Base-by-base conservation (phyloP, 805 yeast genomes). In the Zygosaccharomyces pseudorouxii region DNA sequence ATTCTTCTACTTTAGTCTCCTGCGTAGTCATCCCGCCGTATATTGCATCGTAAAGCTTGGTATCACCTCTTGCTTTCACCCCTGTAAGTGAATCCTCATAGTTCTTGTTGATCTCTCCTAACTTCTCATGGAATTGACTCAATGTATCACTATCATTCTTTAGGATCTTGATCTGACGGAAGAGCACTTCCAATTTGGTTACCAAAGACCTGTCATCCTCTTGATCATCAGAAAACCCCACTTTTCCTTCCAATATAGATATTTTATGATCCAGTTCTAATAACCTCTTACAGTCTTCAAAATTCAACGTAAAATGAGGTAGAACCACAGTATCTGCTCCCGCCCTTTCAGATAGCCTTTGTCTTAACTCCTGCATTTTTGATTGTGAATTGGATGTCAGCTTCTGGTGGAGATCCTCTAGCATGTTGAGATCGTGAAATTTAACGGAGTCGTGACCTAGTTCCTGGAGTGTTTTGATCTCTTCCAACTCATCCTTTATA, bases 121-220 rank as follows among this genome's bases (percentile, higher is more conserved):
- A 54, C 2, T 51, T 50, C 5, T 29, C 29, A 20, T 55, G 54
- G 29, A 68, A 60, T 8, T 51, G 42, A 1, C 33, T 25, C 19
- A 67, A 42, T 5, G 52, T 51, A 1, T 55, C 58, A 5, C 54
- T 42, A 51, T 65, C 65, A 38, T 59, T 54, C 19, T 62, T 47
- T 4, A 69, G 30, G 1, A 69, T 54, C 33, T 59, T 57, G 28
- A 63, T 50, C 39, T 60, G 62, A 27, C 69, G 50, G 46, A 58
- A 62, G 0, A 69, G 45, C 12, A 61, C 64, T 38, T 69, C 66
- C 5, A 69, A 53, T 7, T 55, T 55, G 8, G 64, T 46, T 11
- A 57, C 62, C 3, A 66, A 27, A 1, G 48, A 41, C 29, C 42
- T 5, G 59, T 54, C n/a, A 37, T 47, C n/a, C 12, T 31, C 41